phyloP scores from a whole-genome alignment of 2,329 filamentous ascomycete species.

The Lasiodiplodia citricola region DNA sequence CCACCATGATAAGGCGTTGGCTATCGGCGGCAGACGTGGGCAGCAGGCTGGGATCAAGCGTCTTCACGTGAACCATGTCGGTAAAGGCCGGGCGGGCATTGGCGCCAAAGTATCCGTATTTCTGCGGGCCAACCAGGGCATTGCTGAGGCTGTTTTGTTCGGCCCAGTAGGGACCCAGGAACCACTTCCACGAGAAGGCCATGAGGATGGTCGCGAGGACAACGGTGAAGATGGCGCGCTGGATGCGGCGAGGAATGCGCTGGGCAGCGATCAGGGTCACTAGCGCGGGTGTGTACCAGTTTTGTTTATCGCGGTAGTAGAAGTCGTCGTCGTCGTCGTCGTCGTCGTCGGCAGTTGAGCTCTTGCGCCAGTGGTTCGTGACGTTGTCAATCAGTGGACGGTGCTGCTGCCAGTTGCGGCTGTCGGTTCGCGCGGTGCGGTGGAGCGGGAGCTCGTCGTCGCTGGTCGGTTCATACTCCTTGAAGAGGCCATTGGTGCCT shows the following conservation, averaged over 20 bases:
- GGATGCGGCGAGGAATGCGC: constrained; percentile 42
- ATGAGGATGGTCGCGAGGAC: constrained; percentile 39
- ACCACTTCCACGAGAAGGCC: constrained; percentile 41
- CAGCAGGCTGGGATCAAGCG: constrained; percentile 54
- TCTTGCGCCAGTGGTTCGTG: constrained; percentile 33
- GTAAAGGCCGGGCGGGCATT: constrained; percentile 56
- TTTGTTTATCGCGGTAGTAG: constrained; percentile 43
- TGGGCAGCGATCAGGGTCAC: constrained; percentile 35
- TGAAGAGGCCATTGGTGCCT: constrained; percentile 14
- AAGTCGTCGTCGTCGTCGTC: constrained; percentile 48
- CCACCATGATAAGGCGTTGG: constrained; percentile 77
- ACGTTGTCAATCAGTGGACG: constrained; percentile 33
- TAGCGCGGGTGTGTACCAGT: constrained; percentile 40
- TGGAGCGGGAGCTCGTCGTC: constrained; percentile 22
- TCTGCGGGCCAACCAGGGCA: constrained; percentile 39
- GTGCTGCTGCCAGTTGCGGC: constrained; percentile 23
- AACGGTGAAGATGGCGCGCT: constrained; percentile 42
- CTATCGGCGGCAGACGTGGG: constrained; percentile 46
- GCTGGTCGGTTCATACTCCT: constrained; percentile 9
- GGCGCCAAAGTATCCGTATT: constrained; percentile 47
- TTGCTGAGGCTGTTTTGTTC: constrained; percentile 41
- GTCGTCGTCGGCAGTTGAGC: constrained; percentile 45
- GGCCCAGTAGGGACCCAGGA: constrained; percentile 43
- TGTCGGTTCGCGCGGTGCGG: not conserved
- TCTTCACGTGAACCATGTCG: constrained; percentile 56